Evolutionary conservation across 1,284 basidiomycete genomes (phyloP).

Genomic region (Trichosporon sp.): DNA sequence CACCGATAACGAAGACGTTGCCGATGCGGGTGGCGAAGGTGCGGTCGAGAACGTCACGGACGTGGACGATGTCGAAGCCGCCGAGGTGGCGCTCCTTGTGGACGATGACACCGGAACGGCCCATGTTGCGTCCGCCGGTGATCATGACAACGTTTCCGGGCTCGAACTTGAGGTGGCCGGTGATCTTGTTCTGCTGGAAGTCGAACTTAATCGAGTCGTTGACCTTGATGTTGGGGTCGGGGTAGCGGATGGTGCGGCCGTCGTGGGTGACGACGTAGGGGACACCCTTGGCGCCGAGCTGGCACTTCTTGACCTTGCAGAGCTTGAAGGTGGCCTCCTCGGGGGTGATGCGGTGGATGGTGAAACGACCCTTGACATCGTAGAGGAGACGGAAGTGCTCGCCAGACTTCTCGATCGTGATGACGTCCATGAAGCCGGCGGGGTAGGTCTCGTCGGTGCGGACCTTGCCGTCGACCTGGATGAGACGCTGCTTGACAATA

Average conservation of each 20-base stretch:
- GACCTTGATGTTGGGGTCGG: conserved; percentile 90
- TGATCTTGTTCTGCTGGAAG: conserved; percentile 90
- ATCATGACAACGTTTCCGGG: conserved; percentile 96
- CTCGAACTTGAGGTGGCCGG: conserved; percentile 92
- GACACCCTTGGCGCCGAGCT: conserved; percentile 88
- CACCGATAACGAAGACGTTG: conserved; percentile 97
- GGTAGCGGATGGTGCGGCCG: conserved; percentile 98
- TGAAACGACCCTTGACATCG: conserved; percentile 99
- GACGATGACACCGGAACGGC: conserved; percentile 90
- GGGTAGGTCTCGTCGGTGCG: conserved; percentile 97
- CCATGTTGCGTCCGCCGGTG: conserved; percentile 99
- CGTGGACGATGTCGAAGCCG: conserved; percentile 96
- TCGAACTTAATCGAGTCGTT: conserved; percentile 99
- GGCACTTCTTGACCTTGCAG: conserved; percentile 88
- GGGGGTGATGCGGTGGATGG: conserved; percentile 97
- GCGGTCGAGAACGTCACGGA: conserved; percentile 91
- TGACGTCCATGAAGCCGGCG: conserved; percentile 95
- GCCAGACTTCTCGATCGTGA: conserved; percentile 96
- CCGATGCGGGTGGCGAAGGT: conserved; percentile 92
- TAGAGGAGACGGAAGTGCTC: conserved; percentile 99
- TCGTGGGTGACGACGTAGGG: conserved; percentile 98
- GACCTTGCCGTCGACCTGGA: conserved; percentile 99
- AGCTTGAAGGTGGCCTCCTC: conserved; percentile 99
- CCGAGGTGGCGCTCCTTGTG: conserved; percentile 96
- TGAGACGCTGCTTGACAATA: conserved; percentile 92